phyloP scores from a whole-genome alignment of 495 filamentous ascomycete genomes.

The Penicillium maclennaniae region DNA sequence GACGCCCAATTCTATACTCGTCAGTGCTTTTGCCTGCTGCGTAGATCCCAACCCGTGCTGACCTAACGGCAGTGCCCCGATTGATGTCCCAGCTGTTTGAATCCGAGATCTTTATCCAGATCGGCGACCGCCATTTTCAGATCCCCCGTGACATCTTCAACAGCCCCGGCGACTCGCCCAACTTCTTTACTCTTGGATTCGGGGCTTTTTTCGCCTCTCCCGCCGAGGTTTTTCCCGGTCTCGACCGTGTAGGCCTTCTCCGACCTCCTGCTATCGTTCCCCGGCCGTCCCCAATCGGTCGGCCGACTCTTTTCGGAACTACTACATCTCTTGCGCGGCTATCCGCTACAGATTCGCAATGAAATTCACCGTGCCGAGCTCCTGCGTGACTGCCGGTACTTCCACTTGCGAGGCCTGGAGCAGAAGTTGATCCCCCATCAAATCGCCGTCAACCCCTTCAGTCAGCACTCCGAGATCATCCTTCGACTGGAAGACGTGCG shows the following conservation, averaged over 20 bases:
- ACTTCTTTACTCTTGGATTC: conserved; percentile 95
- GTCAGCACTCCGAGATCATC: conserved; percentile 68
- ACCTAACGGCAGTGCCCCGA: conserved; percentile 62
- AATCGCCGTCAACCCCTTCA: conserved; percentile 70
- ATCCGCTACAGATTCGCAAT: conserved; percentile 72
- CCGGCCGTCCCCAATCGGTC: conserved; percentile 77
- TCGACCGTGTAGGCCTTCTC: conserved; percentile 74
- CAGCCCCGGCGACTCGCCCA: conserved; percentile 79
- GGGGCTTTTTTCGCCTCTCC: conserved; percentile 81
- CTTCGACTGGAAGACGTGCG: conserved; percentile 81
- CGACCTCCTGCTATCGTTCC: conserved; percentile 80
- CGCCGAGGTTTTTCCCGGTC: conserved; percentile 78
- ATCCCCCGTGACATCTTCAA: conserved; percentile 87
- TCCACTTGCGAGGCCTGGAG: conserved; percentile 86
- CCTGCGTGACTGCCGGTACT: conserved; percentile 85
- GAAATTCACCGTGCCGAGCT: conserved; percentile 76
- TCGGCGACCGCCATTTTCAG: conserved; percentile 81
- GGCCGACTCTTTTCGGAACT: conserved; percentile 76
- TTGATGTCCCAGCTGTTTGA: conserved; percentile 92
- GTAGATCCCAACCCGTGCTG: not conserved
- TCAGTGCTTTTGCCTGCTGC: conserved; percentile 33
- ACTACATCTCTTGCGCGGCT: conserved; percentile 83
- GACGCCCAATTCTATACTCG: conserved; percentile 94
- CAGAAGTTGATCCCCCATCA: conserved; percentile 79
- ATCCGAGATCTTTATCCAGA: conserved; percentile 84